Conservation (phyloP, 2,329 filamentous ascomycete species). For the Arthrobotrys musiformis region DNA sequence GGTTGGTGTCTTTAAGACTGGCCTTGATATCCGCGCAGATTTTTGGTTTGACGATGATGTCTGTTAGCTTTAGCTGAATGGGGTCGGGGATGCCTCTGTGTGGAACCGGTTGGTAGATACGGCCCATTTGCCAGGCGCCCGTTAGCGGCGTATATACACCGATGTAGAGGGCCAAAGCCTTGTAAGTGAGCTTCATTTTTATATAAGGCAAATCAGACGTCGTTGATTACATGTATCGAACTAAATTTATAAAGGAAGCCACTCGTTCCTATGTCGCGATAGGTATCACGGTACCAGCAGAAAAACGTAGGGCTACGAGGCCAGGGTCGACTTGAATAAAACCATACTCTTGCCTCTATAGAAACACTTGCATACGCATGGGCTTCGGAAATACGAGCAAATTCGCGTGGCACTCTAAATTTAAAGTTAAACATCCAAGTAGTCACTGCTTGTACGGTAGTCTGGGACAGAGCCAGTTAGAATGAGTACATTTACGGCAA, state of each 20-base stretch:
- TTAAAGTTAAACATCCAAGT: not conserved
- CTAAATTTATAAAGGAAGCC: too few relatives aligned
- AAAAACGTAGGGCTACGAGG: not conserved
- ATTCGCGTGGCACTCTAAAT: not conserved
- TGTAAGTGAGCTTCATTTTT: not conserved
- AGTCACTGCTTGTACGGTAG: too few relatives aligned
- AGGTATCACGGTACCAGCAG: not conserved
- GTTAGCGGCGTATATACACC: not conserved
- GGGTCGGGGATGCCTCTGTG: not conserved
- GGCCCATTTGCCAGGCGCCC: not conserved
- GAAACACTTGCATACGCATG: too few relatives aligned
- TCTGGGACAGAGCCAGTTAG: not conserved
- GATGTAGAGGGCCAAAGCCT: not conserved
- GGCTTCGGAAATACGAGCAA: too few relatives aligned
- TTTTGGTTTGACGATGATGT: not conserved
- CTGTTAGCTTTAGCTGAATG: not conserved
- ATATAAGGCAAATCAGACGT: not conserved
- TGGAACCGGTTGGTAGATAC: not conserved
- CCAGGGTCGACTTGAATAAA: too few relatives aligned
- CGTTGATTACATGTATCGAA: too few relatives aligned
- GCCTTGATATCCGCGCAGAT: not conserved
- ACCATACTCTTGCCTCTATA: not conserved
- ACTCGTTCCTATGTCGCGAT: too few relatives aligned
- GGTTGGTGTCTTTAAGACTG: not conserved
- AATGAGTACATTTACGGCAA: slow-evolving; percentile 9